These are phyloP conservation scores for Trifolium fragiferum DNA, from an alignment of 306 rosid species.

Conservation along the genomic window DNA sequence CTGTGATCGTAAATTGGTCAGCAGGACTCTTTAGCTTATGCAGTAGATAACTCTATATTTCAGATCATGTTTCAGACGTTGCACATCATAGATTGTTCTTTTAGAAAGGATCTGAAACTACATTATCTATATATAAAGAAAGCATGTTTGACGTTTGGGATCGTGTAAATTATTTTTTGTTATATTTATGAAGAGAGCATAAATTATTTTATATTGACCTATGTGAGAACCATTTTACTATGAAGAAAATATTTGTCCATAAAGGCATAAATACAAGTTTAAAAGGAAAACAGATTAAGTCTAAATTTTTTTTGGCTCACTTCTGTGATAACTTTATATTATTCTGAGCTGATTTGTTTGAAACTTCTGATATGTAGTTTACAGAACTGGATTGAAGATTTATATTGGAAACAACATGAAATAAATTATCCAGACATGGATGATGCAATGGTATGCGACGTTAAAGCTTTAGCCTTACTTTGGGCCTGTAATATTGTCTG, in stretches of 20 bases:
- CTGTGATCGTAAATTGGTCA: conserved; percentile 15
- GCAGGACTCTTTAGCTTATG: conserved; percentile 30
- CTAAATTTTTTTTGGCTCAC: conserved; percentile 27
- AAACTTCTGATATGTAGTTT: conserved; percentile 63
- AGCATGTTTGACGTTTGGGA: conserved; percentile 22
- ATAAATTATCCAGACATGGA: conserved; percentile 90
- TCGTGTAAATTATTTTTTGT: neutral
- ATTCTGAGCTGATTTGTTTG: conserved; percentile 36
- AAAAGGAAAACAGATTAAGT: conserved; percentile 19
- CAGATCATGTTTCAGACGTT: conserved; percentile 6
- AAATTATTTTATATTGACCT: neutral
- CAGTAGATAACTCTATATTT: conserved; percentile 16
- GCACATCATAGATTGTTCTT: conserved; percentile 27
- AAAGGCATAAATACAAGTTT: neutral
- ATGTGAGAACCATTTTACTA: neutral
- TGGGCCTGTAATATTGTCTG: conserved; percentile 25
- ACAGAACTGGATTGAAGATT: conserved; percentile 96
- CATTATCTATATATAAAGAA: neutral
- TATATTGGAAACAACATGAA: conserved; percentile 95
- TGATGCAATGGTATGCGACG: conserved; percentile 80
- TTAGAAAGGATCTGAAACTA: conserved; percentile 31
- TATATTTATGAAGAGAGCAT: neutral
- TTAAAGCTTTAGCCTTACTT: conserved; percentile 31
- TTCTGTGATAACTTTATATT: conserved; percentile 25
- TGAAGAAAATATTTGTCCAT: conserved; percentile 15